Evolutionary conservation across 2,329 filamentous ascomycete species (phyloP), one percentile per base, ranked within the genome.

Genomic region (Trichoderma semiorbis): DNA sequence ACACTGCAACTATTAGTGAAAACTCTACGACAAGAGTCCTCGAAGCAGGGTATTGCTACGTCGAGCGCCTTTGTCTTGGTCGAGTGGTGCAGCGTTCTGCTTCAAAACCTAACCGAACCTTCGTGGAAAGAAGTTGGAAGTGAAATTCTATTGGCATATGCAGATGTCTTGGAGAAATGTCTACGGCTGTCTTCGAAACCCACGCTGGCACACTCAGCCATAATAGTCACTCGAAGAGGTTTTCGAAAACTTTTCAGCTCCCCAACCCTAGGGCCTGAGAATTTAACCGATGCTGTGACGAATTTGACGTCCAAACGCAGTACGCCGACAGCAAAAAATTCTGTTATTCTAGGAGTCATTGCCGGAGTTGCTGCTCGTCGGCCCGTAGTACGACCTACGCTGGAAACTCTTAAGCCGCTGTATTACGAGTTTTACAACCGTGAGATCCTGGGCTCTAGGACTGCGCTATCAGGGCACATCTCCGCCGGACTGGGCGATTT

Each of bases 41-140:
- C 88, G 74, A 98, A 97, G 80, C 84, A 87, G 21, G 91, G 90
- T 74, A 91, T 98, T 77, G 93, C 95, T 36, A 84, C 92, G 18
- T 89, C 88, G 57, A 97, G 90, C 81, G 93, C 94, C 6, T 97
- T 98, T 79, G 93, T 97, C 63, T 85, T 99, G 75, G 87, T 96
- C 16, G 93, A 97, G 81, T 99, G 95, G 95, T 94, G 91, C 80
- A 92, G 92, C 72, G 81, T 95, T 72, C 83, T 98, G 65, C 88
- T 97, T 75, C 90, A 95, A 77, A 87, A 91, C 72, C 85, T 94
- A 30, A 88, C 88, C 36, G 86, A 86, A 62, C 88, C 88, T 18
- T 80, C 88, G 57, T 94, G 90, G 91, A 87, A 89, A 65, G 85
- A 85, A 77, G 90, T 90, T 79, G 88, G 89, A 68, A 78, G 85